Evolutionary conservation across 352 stramenopile genomes (phyloP).

Genomic region (Poterioochromonas sp.): DNA sequence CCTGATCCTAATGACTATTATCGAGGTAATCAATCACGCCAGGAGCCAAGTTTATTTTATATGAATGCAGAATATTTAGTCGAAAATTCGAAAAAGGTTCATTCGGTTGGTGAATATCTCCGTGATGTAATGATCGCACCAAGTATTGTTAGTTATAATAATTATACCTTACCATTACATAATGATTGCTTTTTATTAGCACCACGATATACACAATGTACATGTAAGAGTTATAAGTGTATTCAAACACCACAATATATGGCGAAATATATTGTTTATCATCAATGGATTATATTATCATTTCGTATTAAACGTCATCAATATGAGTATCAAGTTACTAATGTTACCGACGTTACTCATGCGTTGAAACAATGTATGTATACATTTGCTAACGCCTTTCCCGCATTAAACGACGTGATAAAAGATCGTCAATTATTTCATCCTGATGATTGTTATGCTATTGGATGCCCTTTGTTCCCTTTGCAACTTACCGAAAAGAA

Average conservation of each 20-base stretch:
- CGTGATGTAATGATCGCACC: neutral
- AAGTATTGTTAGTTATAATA: neutral
- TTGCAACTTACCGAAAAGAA: neutral
- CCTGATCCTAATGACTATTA: neutral
- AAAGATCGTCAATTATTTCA: neutral
- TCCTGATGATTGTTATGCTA: neutral
- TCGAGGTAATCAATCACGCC: neutral
- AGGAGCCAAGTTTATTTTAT: neutral
- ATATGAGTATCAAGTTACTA: neutral
- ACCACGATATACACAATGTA: neutral
- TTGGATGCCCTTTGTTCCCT: neutral
- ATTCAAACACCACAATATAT: neutral
- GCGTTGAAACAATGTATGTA: neutral
- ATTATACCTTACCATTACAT: neutral
- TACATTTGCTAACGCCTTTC: neutral
- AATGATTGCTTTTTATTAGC: neutral
- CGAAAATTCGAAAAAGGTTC: neutral
- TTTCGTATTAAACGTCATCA: neutral
- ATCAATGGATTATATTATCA: neutral
- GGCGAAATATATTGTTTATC: neutral
- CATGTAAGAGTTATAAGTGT: neutral
- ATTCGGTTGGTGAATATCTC: neutral
- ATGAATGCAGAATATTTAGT: conserved; percentile 7
- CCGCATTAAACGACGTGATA: neutral
- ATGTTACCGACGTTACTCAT: neutral